Base-by-base conservation (phyloP, 768 basidiomycete genomes). In the Tricholoma bakamatsutake region DNA sequence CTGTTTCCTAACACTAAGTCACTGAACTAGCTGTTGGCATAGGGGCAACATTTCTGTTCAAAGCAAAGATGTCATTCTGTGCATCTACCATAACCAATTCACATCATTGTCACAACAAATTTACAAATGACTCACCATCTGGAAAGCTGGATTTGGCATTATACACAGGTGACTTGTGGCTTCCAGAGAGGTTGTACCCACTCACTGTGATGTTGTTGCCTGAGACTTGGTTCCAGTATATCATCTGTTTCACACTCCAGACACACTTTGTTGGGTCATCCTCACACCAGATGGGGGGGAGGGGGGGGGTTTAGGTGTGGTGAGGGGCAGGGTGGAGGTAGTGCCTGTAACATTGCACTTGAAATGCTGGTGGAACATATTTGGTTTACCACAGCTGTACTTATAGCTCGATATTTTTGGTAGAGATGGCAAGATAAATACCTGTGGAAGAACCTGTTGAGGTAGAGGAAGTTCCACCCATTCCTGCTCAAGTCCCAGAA, bases 261-360 rank as follows among this genome's bases (percentile, higher is more conserved):
- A 68, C 68, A 58, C 81, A 82, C 24, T 62, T 68, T 8, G 61
- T 61, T 4, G 67, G 64, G 54, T 81, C 68, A 40, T 71, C 73
- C 61, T 82, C 75, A 61, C 81, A 82, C 80, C 80, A 82, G 3
- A 76, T 72, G 2, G 80, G 71, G 10, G n/a, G n/a, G n/a, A n/a
- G n/a, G n/a, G n/a, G n/a, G n/a, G n/a, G n/a, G 81, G 72, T 55
- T 80, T 69, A 5, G 75, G 67, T 0, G 68, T 50, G 12, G 73
- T 77, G 11, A 82, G 55, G 13, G 76, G 71, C 0, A 65, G 69
- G 15, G 62, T 76, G 31, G 70, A 67, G 1, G 66, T 77, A 3
- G 80, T 70, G 8, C 70, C 70, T 0, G 77, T 76, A 13, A 82
- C 80, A n/a, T 67, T 72, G 70, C 80, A 82, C 37, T 69, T 71